Conservation (phyloP, 1,139 yeast genomes). For the Scheffersomyces lignicola region DNA sequence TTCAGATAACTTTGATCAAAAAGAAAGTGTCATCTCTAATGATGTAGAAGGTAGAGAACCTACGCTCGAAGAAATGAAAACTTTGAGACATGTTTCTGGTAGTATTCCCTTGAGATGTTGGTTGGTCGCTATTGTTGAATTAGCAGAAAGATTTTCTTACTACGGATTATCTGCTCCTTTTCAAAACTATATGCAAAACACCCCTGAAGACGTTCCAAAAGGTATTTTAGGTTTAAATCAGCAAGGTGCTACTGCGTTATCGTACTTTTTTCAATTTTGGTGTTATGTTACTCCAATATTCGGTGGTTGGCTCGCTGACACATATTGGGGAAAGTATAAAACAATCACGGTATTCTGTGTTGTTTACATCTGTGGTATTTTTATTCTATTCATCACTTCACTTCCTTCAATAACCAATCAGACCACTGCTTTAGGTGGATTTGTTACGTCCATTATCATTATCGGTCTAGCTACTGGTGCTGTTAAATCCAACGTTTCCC, state of each 20-base stretch:
- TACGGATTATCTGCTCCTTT: constrained; percentile 76
- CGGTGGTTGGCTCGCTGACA: constrained; percentile 76
- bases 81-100: constrained; percentile 41
- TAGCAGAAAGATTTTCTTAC: constrained; percentile 80
- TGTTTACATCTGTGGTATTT: constrained; percentile 60
- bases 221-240: constrained; percentile 67
- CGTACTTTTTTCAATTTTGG: constrained; percentile 78
- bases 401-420: constrained; percentile 57
- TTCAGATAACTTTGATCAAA: not conserved
- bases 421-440: constrained; percentile 48
- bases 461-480: constrained; percentile 82
- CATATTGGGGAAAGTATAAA: constrained; percentile 68
- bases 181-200: constrained; percentile 71
- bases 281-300: constrained; percentile 76
- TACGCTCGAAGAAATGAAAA: constrained; percentile 36
- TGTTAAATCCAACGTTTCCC: constrained; percentile 75
- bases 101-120: constrained; percentile 50
- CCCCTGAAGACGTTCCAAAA: constrained; percentile 42
- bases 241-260: constrained; percentile 68
- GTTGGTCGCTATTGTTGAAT: constrained; percentile 74
- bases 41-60: constrained; percentile 28
- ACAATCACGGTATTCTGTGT: constrained; percentile 63
- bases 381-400: constrained; percentile 68
- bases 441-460: constrained; percentile 60
- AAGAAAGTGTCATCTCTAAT: not conserved